These are phyloP conservation scores for Metschnikowia baotianmanensis DNA, from an alignment of 805 yeast species.

Conservation along the genomic window DNA sequence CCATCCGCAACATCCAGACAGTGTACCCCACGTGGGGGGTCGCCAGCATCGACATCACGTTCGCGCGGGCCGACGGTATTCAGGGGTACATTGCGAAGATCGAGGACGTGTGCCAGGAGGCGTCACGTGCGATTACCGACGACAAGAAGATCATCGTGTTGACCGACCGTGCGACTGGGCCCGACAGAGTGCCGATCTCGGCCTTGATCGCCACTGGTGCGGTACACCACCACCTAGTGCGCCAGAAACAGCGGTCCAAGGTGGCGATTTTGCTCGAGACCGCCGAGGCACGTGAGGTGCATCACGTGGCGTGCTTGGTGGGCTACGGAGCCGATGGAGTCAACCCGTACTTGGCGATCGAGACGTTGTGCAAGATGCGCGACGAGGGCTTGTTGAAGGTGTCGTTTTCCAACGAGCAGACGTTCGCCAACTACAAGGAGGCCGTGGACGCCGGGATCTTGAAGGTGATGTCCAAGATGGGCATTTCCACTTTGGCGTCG, in stretches of 20 bases:
- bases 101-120: conserved; percentile 83
- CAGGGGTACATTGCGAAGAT: conserved; percentile 82
- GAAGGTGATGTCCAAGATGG: conserved; percentile 99
- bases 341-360: conserved; percentile 91
- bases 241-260: conserved; percentile 93
- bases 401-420: conserved; percentile 53
- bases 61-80: conserved; percentile 76
- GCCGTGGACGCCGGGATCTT: conserved; percentile 89
- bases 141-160: conserved; percentile 72
- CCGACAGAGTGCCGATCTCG: conserved; percentile 73
- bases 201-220: conserved; percentile 94
- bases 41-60: conserved; percentile 83
- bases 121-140: conserved; percentile 78
- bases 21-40: conserved; percentile 88
- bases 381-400: conserved; percentile 67
- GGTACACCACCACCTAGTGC: conserved; percentile 92
- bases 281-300: conserved; percentile 97
- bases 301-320: conserved; percentile 87
- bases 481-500: conserved; percentile 96
- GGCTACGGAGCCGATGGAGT: conserved; percentile 98
- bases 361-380: conserved; percentile 82
- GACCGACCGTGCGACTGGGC: conserved; percentile 63
- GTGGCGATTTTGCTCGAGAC: conserved; percentile 91
- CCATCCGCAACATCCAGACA: conserved; percentile 66
- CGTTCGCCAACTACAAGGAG: conserved; percentile 75